Evolutionary conservation across 202 grass and related monocot genomes (phyloP).

Genomic region (Miscanthus sacchariflorus): DNA sequence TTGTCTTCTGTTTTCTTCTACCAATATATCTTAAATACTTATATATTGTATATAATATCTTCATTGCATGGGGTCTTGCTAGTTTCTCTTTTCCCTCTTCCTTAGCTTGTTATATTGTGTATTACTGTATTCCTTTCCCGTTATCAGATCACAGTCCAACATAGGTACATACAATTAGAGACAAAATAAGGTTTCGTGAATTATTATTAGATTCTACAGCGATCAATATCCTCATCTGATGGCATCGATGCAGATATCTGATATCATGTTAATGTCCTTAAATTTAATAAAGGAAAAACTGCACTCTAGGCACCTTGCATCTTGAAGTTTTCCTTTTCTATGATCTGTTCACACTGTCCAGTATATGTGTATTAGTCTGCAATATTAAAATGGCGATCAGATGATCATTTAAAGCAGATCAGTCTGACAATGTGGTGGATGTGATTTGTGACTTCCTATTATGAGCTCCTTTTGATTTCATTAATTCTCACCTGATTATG

Average conservation of each 20-base stretch:
- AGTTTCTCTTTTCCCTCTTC: not conserved
- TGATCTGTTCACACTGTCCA: not conserved
- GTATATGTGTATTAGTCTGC: not conserved
- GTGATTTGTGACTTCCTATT: slow-evolving; percentile 1
- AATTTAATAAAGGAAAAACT: not conserved
- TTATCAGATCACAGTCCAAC: not conserved
- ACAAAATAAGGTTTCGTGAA: not conserved
- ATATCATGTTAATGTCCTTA: not conserved
- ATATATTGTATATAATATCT: not conserved
- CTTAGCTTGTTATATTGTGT: not conserved
- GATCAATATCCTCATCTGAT: not conserved
- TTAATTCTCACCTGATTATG: not conserved
- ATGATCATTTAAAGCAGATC: not conserved
- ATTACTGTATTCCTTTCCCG: not conserved
- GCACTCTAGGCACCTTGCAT: not conserved
- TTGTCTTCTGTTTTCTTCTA: slow-evolving; percentile 4
- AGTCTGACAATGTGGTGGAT: not conserved
- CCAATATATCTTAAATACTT: not conserved
- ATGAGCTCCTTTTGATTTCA: slow-evolving; percentile 7
- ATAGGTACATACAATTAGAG: not conserved
- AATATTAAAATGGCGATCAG: not conserved
- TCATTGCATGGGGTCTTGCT: not conserved
- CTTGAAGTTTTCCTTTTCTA: not conserved
- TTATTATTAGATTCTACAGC: not conserved
- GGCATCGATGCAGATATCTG: not conserved